Conservation (phyloP, 164 flowering plant species). For the Stephania yunnanensis region DNA sequence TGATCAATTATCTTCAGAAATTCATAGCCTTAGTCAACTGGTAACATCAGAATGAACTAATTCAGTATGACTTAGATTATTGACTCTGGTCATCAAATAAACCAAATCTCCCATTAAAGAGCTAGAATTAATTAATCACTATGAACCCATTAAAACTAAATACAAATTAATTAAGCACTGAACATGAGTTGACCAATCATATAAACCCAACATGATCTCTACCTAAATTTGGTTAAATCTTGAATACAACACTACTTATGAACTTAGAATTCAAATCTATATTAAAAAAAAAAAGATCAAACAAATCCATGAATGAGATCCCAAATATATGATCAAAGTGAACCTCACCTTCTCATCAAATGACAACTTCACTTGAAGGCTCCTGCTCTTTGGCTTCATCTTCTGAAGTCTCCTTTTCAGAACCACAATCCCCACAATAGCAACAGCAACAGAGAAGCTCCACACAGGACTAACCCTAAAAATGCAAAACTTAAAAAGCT, state of each 20-base stretch:
- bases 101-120: not conserved
- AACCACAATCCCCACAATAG: conserved; percentile 64
- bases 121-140: not conserved
- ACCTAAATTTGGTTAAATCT: not conserved
- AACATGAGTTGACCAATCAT: not conserved
- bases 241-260: not conserved
- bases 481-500: conserved; percentile 61
- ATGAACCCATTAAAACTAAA: not conserved
- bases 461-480: conserved; percentile 72
- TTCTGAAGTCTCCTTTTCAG: conserved; percentile 57
- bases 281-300: not conserved
- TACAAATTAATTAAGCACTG: not conserved
- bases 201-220: not conserved
- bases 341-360: conserved; percentile 71
- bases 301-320: not conserved
- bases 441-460: conserved; percentile 79
- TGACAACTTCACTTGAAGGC: conserved; percentile 60
- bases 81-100: not conserved
- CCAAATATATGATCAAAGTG: not conserved
- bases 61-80: not conserved
- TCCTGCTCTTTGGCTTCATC: conserved; percentile 61
- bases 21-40: not conserved
- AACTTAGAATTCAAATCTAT: no score
- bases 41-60: not conserved
- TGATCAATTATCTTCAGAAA: no score